Evolutionary conservation across 2,329 filamentous ascomycete genomes (phyloP).

Genomic region (Cadophora gregata): DNA sequence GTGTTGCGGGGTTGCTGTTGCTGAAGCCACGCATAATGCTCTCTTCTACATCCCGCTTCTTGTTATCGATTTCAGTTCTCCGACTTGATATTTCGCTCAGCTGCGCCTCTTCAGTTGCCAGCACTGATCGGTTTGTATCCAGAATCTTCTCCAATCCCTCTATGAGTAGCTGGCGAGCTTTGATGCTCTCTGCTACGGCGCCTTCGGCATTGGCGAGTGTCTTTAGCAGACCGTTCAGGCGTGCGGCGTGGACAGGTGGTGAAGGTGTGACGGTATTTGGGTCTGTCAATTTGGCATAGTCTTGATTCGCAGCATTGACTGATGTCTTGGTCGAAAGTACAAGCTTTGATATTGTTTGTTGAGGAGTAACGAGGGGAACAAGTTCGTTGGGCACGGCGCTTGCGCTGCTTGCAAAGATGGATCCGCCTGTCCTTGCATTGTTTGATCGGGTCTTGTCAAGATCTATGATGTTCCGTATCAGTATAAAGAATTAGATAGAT

Average conservation of each 20-base stretch:
- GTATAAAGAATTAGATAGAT: not conserved
- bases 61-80: conserved; percentile 75
- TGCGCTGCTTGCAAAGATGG: conserved; percentile 69
- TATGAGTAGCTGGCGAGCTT: conserved; percentile 79
- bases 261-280: conserved; percentile 72
- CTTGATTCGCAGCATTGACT: conserved; percentile 73
- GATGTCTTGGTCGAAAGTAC: conserved; percentile 70
- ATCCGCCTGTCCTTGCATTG: conserved; percentile 64
- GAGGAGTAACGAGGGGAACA: conserved; percentile 73
- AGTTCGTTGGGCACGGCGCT: conserved; percentile 76
- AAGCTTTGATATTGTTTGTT: conserved; percentile 76
- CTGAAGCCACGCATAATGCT: conserved; percentile 85
- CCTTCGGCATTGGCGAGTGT: conserved; percentile 86
- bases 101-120: conserved; percentile 72
- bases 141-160: conserved; percentile 83
- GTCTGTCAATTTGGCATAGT: conserved; percentile 85
- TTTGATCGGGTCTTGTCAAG: conserved; percentile 65
- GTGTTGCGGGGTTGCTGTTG: conserved; percentile 57
- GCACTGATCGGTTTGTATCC: conserved; percentile 70
- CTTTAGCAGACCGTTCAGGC: conserved; percentile 88
- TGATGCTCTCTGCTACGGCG: conserved; percentile 87
- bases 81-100: conserved; percentile 68
- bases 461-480: too few species aligned
- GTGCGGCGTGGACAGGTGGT: conserved; percentile 88
- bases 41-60: conserved; percentile 88